phyloP scores from a whole-genome alignment of 2,329 filamentous ascomycete genomes.

The Aspergillus pseudotamarii region DNA sequence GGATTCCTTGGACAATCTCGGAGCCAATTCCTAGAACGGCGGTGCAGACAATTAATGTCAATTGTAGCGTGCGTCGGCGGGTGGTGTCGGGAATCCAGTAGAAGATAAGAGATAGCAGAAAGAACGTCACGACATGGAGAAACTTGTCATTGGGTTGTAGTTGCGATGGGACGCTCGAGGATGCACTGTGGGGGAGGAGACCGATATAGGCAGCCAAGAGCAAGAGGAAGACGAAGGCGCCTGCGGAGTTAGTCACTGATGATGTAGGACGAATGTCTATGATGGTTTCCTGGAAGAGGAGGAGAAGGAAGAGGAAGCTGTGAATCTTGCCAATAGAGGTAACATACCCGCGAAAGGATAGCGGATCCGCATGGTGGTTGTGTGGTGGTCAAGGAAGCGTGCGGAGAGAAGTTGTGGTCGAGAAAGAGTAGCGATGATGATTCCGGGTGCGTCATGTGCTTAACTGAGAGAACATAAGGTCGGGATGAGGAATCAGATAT shows the following conservation, averaged over 20 bases:
- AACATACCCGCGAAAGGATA: slow-evolving; percentile 81
- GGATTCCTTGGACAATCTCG: slow-evolving; percentile 60
- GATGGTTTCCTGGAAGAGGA: background rate
- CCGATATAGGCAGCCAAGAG: slow-evolving; percentile 78
- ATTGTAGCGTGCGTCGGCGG: slow-evolving; percentile 79
- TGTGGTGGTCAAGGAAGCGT: slow-evolving; percentile 20
- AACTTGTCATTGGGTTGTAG: slow-evolving; percentile 82
- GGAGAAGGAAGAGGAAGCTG: background rate
- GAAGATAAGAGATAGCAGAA: slow-evolving; percentile 79
- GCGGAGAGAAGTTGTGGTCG: slow-evolving; percentile 4
- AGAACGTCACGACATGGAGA: slow-evolving; percentile 86
- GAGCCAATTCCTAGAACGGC: slow-evolving; percentile 59
- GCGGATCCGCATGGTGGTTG: slow-evolving; percentile 73
- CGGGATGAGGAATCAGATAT: background rate
- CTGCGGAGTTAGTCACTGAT: slow-evolving; percentile 47
- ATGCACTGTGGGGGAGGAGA: slow-evolving; percentile 60
- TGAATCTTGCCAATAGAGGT: background rate
- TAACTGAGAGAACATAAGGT: background rate
- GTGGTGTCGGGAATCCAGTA: slow-evolving; percentile 97
- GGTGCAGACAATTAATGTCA: slow-evolving; percentile 81
- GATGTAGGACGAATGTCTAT: slow-evolving; percentile 1
- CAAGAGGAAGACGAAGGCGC: slow-evolving; percentile 67
- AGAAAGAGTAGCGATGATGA: slow-evolving; percentile 1
- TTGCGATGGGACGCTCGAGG: slow-evolving; percentile 44
- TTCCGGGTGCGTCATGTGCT: slow-evolving; percentile 33